Conservation (phyloP, 129 eudicot species). For the Silybum marianum region DNA sequence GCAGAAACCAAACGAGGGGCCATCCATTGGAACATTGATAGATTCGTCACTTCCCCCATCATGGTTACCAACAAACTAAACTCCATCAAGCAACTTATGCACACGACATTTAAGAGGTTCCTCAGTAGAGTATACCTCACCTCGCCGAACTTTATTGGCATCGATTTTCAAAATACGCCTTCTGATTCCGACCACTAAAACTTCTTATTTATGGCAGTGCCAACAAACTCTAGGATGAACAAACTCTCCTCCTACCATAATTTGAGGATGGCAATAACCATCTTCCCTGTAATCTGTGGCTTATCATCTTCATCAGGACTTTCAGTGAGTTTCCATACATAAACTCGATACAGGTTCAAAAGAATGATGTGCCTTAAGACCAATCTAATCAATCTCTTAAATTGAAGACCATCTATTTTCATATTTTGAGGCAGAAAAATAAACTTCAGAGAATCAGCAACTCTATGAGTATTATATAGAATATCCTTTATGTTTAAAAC, state of each 20-base stretch:
- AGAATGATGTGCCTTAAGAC: too few species aligned
- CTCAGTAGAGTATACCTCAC: constrained; percentile 59
- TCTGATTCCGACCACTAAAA: constrained; percentile 77
- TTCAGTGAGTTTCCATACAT: constrained; percentile 84
- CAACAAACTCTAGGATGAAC: constrained; percentile 93
- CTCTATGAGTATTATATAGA: too few species aligned
- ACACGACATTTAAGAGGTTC: constrained; percentile 67
- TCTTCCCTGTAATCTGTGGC: constrained; percentile 74
- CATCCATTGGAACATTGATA: constrained; percentile 94
- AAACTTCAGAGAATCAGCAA: too few species aligned
- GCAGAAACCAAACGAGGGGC: constrained; percentile 81
- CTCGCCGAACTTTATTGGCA: constrained; percentile 70
- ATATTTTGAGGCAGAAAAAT: too few species aligned
- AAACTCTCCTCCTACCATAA: constrained; percentile 74
- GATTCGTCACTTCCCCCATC: constrained; percentile 82
- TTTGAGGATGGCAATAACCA: constrained; percentile 76
- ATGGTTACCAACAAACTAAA: constrained; percentile 77
- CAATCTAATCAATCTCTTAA: too few species aligned
- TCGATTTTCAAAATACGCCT: constrained; percentile 56
- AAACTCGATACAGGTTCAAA: too few species aligned
- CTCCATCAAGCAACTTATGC: constrained; percentile 63
- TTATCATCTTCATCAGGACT: constrained; percentile 80
- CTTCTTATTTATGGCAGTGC: constrained; percentile 96
- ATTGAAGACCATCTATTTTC: too few species aligned
- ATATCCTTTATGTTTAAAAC: too few species aligned